Conservation (phyloP, 2,329 filamentous ascomycete species). For the Arachnomyces sp. region DNA sequence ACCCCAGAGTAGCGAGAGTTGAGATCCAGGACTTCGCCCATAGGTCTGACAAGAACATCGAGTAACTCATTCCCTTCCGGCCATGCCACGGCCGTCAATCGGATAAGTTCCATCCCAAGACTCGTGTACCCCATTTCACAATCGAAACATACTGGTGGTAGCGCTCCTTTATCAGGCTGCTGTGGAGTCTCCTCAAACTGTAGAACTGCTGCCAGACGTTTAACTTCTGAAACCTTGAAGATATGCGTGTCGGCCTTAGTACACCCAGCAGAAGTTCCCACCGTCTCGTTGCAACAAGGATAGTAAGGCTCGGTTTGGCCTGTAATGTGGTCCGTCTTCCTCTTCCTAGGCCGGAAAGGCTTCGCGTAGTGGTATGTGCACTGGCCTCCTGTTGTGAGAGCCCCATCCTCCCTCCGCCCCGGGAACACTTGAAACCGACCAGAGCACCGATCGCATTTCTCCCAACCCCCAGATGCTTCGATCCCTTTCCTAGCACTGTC, state of each 20-base stretch:
- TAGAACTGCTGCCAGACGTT: conserved; percentile 66
- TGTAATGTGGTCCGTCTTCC: conserved; percentile 46
- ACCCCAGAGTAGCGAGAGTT: conserved; percentile 92
- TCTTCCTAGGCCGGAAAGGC: conserved; percentile 50
- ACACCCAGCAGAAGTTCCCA: conserved; percentile 70
- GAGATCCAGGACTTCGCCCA: conserved; percentile 77
- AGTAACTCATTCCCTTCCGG: conserved; percentile 65
- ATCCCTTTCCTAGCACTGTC: conserved; percentile 57
- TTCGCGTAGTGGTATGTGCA: conserved; percentile 79
- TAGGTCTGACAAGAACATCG: conserved; percentile 75
- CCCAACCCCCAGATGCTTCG: conserved; percentile 63
- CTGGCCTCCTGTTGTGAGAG: conserved; percentile 63
- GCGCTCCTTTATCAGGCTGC: conserved; percentile 23
- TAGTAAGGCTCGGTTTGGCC: conserved; percentile 55
- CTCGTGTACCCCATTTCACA: conserved; percentile 98
- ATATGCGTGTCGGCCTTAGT: conserved; percentile 65
- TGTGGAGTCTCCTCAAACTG: conserved; percentile 71
- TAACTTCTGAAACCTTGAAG: conserved; percentile 71
- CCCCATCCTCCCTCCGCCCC: conserved; percentile 67
- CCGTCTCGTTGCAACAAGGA: conserved; percentile 66
- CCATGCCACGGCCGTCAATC: conserved; percentile 83
- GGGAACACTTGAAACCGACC: conserved; percentile 88
- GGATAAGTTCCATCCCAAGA: conserved; percentile 77
- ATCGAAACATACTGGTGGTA: conserved; percentile 66
- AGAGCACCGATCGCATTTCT: conserved; percentile 79